Conservation (phyloP, 2,329 filamentous ascomycete species). For the Paraconiothyrium brasiliense region DNA sequence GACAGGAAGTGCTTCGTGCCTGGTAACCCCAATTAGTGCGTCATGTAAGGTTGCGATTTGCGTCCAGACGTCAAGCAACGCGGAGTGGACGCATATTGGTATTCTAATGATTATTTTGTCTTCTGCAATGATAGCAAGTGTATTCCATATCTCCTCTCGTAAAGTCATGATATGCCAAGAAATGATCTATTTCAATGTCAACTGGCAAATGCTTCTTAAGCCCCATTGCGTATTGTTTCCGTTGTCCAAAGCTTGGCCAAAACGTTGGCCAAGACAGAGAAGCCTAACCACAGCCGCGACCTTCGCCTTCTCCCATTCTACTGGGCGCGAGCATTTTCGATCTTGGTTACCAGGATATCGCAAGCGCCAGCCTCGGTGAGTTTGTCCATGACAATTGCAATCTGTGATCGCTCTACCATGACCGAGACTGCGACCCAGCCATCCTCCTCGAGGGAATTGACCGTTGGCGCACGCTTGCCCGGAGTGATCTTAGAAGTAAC, state of each 20-base stretch:
- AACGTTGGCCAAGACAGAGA: not conserved
- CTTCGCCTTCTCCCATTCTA: constrained; percentile 2
- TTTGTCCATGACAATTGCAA: constrained; percentile 88
- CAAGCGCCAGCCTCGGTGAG: constrained; percentile 78
- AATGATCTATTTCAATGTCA: not conserved
- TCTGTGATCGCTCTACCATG: constrained; percentile 90
- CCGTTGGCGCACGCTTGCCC: constrained; percentile 90
- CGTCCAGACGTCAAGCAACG: not conserved
- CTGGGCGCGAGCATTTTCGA: constrained; percentile 73
- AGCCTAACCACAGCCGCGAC: not conserved
- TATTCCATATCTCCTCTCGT: not conserved
- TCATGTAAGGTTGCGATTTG: too few species aligned
- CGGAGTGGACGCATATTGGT: not conserved
- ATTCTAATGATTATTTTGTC: not conserved
- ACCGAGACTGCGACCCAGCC: constrained; percentile 94
- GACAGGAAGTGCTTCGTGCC: too few species aligned
- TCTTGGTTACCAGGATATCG: constrained; percentile 85
- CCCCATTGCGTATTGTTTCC: not conserved
- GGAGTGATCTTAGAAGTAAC: constrained; percentile 82
- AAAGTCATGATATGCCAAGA: not conserved
- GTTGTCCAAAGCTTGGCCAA: not conserved
- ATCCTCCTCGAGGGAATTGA: constrained; percentile 87
- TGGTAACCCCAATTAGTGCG: not conserved
- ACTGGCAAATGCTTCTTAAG: not conserved
- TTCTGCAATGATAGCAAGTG: not conserved